Base-by-base conservation (phyloP, 2,329 filamentous ascomycete genomes). In the Colletotrichum salicis region DNA sequence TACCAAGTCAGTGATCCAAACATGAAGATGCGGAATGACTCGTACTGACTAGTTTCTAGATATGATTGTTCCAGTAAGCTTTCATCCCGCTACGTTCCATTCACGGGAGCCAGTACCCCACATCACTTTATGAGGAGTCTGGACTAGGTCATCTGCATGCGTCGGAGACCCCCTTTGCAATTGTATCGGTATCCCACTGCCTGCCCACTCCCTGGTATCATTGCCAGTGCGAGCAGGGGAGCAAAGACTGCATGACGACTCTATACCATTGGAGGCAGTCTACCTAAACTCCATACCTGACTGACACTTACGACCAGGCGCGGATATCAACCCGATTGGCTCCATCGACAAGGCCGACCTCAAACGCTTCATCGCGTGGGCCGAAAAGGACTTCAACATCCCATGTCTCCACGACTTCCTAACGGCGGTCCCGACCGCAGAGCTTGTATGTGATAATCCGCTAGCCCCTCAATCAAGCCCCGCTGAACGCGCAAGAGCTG, bases 311-410 rank as follows among this genome's bases (percentile, higher is more conserved):
- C 51, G 29, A 11, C 61, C 58, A 71, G 69, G 69, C 52, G 75
- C 75, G 10, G 75, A 76, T 74, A 85, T 91, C 78, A 90, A 92
- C 75, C 91, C 91, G 4, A 91, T 92, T 62, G 90, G 89, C 19
- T 86, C 85, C 6, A 86, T 87, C 48, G 82, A 81, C 69, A 94
- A 94, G 79, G 89, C 85, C 2, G 93, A 95, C 75, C 83, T 94
- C 1, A 93, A 93, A 79, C 82, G 86, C 11, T 94, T 95, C 81
- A 92, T 94, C 71, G 83, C 82, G n/a, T 94, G 89, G 86, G 88
- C 90, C 2, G 80, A 84, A 64, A 82, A 79, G 22, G 82, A 86
- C 45, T 94, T 93, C 76, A 79, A 87, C 5, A 80, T 95, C 1
- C 90, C 91, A 0, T 88, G 92, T 64, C 86, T 94, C 1, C 80